A percentile compares a stretch with the other conserved stretches of the same genome.
phyloP scores from a whole-genome alignment of 176 grass and related monocot genomes.

The Aechmea fasciata region DNA sequence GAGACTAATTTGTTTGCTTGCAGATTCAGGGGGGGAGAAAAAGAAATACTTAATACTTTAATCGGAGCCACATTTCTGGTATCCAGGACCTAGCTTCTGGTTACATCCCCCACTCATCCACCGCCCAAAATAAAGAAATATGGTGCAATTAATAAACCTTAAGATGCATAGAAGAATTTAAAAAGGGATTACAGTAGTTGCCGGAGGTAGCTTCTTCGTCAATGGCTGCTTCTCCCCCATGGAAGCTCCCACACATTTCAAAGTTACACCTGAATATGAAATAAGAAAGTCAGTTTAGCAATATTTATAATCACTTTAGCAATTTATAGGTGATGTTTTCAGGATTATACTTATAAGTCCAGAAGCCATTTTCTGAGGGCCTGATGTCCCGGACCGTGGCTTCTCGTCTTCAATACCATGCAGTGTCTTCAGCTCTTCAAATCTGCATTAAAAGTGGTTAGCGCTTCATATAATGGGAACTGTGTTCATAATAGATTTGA shows the following conservation, averaged over 20 bases:
- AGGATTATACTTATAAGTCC: constrained; percentile 60
- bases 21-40: background rate
- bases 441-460: constrained; percentile 35
- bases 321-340: background rate
- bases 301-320: background rate
- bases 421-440: constrained; percentile 58
- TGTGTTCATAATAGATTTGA: background rate
- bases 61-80: background rate
- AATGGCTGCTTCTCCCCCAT: constrained; percentile 82
- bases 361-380: constrained; percentile 76
- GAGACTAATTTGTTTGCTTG: background rate
- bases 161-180: background rate
- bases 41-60: background rate
- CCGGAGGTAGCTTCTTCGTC: constrained; percentile 68
- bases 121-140: background rate
- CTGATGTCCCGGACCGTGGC: constrained; percentile 38
- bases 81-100: background rate
- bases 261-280: constrained; percentile 43
- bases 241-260: constrained; percentile 94
- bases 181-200: constrained; percentile 52
- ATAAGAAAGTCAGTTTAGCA: background rate
- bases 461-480: background rate
- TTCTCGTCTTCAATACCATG: constrained; percentile 91
- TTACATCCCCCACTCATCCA: background rate
- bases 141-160: background rate